These are phyloP conservation scores for Sinapis alba DNA, from an alignment of 441 rosid genomes.

Conservation along the genomic window DNA sequence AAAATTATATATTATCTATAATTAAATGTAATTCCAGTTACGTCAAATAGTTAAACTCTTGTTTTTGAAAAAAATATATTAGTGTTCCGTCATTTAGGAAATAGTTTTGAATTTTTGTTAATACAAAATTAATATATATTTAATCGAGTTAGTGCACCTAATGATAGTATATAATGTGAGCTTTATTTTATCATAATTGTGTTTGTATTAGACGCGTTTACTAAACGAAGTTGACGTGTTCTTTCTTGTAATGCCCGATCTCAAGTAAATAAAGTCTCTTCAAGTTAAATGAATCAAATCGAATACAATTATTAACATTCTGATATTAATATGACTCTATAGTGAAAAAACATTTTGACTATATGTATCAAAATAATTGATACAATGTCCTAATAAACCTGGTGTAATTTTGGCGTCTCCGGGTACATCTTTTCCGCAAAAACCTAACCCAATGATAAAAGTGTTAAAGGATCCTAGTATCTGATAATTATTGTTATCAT, in stretches of 20 bases:
- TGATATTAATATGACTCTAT: neutral
- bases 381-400: conserved; percentile 1
- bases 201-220: neutral
- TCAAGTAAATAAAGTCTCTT: neutral
- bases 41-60: neutral
- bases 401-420: conserved; percentile 4
- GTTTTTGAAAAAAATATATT: neutral
- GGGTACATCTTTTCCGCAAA: conserved; percentile 14
- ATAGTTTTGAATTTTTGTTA: neutral
- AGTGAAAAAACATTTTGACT: no score
- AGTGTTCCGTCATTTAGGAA: neutral
- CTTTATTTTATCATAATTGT: neutral
- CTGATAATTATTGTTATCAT: neutral
- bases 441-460: conserved; percentile 17
- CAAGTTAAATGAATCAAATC: neutral
- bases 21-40: neutral
- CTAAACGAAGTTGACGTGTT: neutral
- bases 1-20: neutral
- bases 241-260: neutral
- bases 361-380: neutral
- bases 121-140: neutral
- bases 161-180: conserved; percentile 12
- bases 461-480: conserved; percentile 2
- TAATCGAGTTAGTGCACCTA: conserved; percentile 25
- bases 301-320: neutral